Conservation (phyloP, 495 filamentous ascomycete species). For the Terfezia boudieri region DNA sequence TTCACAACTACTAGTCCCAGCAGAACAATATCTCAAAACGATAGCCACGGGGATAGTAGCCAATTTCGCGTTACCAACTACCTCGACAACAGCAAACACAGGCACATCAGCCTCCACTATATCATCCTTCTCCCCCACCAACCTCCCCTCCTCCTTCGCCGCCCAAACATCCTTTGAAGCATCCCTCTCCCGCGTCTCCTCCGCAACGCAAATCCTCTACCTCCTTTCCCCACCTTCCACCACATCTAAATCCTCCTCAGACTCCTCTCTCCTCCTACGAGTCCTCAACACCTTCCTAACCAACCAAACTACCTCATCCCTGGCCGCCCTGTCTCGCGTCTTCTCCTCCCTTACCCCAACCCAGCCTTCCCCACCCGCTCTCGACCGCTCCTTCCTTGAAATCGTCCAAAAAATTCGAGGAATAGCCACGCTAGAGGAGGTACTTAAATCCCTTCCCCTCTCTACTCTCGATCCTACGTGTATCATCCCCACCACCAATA, state of each 20-base stretch:
- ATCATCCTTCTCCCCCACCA: no score
- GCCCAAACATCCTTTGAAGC: no score
- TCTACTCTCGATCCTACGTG: neutral
- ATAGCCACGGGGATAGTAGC: neutral
- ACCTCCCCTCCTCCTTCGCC: no score
- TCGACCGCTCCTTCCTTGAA: conserved; percentile 65
- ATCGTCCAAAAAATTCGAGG: conserved; percentile 72
- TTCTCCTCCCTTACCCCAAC: conserved; percentile 17
- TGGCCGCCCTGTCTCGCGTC: neutral
- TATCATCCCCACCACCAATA: conserved; percentile 13
- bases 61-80: no score
- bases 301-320: conserved; percentile 9
- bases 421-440: conserved; percentile 60
- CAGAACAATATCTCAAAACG: neutral
- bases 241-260: no score
- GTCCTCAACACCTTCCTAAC: conserved; percentile 26
- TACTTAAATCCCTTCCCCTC: conserved; percentile 31
- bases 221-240: no score
- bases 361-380: conserved; percentile 53
- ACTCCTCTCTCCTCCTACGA: conserved; percentile 25
- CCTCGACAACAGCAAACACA: no score
- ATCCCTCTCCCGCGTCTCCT: no score
- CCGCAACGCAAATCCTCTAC: no score
- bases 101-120: no score
- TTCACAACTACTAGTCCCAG: neutral